Conservation (phyloP, 768 basidiomycete genomes). For the Cantharellus anzutake region DNA sequence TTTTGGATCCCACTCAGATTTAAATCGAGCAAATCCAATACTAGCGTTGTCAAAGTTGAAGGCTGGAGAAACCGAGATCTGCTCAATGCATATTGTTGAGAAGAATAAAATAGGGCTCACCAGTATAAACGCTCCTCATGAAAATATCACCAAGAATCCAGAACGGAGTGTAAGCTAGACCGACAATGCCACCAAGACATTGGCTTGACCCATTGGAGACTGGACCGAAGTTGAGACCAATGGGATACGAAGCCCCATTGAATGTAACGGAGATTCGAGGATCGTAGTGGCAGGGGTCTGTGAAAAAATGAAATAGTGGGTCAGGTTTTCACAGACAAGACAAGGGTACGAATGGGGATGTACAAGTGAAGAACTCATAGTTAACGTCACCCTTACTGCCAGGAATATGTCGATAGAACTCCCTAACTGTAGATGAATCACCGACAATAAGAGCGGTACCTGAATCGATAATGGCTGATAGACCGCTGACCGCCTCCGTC, state of each 20-base stretch:
- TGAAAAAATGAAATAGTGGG: not conserved
- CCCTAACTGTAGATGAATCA: slow-evolving; percentile 7
- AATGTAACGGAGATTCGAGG: slow-evolving; percentile 1
- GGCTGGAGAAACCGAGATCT: too few species aligned
- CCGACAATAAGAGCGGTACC: slow-evolving; percentile 16
- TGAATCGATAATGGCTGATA: slow-evolving; percentile 18
- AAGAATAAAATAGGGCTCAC: not conserved
- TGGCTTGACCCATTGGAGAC: slow-evolving; percentile 2
- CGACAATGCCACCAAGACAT: slow-evolving; percentile 7
- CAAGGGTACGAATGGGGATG: not conserved
- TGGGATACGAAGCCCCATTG: slow-evolving; percentile 10
- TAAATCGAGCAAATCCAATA: too few species aligned
- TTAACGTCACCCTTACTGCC: slow-evolving; percentile 10
- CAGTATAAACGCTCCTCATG: slow-evolving; percentile 2
- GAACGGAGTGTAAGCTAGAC: not conserved
- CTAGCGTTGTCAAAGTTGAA: too few species aligned
- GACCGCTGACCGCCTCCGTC: slow-evolving; percentile 4
- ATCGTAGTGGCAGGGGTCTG: slow-evolving; percentile 4
- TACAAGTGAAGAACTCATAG: slow-evolving; percentile 7
- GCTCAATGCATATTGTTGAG: not conserved
- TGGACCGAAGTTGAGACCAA: slow-evolving; percentile 18
- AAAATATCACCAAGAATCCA: slow-evolving; percentile 6
- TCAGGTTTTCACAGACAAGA: not conserved
- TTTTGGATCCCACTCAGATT: too few species aligned
- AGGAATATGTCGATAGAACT: slow-evolving; percentile 15